phyloP scores from a whole-genome alignment of 2,329 filamentous ascomycete species.

The Phoma sp. region DNA sequence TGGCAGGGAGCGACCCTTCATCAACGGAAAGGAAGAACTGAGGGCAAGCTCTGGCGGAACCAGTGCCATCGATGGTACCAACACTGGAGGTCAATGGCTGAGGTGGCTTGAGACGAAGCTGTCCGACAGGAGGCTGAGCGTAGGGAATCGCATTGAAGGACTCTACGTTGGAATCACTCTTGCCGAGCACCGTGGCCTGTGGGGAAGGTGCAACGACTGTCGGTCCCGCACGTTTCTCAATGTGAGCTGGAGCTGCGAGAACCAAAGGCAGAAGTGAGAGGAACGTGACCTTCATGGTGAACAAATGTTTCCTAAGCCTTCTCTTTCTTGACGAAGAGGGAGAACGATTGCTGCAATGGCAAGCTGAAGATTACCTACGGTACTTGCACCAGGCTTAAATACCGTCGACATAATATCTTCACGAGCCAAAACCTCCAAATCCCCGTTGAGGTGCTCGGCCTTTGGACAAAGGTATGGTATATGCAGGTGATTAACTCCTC shows the following conservation, averaged over 20 bases:
- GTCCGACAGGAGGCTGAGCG: conserved; percentile 71
- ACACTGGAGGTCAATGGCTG: conserved; percentile 64
- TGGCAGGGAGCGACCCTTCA: conserved; percentile 39
- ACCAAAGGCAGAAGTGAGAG: conserved; percentile 38
- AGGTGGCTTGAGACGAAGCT: conserved; percentile 73
- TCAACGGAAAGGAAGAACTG: conserved; percentile 71
- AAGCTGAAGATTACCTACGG: not conserved
- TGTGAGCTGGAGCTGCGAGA: conserved; percentile 42
- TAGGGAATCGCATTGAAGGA: conserved; percentile 79
- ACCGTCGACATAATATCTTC: conserved; percentile 2
- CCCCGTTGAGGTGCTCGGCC: conserved; percentile 5
- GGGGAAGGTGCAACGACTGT: conserved; percentile 62
- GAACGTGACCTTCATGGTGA: conserved; percentile 40
- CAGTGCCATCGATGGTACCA: conserved; percentile 68
- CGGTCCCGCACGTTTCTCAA: conserved; percentile 58
- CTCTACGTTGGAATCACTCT: conserved; percentile 61
- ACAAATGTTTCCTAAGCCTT: not conserved
- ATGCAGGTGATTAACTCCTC: conserved; percentile 13
- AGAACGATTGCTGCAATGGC: not conserved
- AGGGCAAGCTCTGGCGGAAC: conserved; percentile 69
- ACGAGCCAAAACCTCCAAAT: conserved; percentile 9
- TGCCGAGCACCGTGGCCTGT: conserved; percentile 63
- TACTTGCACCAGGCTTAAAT: conserved; percentile 6
- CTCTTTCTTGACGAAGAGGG: not conserved
- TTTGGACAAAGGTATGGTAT: not conserved